A percentile compares a stretch with the other conserved stretches of the same genome.
Conservation (phyloP, 306 rosid species). For the Lagenaria siceraria region DNA sequence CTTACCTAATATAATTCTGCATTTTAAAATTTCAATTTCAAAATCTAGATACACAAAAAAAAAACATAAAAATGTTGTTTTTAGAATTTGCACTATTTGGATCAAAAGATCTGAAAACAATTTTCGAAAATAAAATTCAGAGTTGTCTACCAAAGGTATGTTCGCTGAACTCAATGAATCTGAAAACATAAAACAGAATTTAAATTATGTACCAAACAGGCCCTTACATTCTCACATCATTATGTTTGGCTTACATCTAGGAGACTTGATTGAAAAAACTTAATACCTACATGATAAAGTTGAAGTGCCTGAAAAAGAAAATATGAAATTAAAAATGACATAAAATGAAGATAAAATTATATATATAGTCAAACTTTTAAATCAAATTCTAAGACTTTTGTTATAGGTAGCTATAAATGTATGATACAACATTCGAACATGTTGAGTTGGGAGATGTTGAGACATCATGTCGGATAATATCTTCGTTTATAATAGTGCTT, state of each 20-base stretch:
- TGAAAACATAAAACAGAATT: no score
- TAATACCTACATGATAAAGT: neutral
- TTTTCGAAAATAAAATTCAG: no score
- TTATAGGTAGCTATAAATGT: neutral
- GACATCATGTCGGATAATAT: neutral
- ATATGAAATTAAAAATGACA: neutral
- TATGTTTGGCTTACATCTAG: neutral
- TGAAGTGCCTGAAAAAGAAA: neutral
- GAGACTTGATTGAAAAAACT: neutral
- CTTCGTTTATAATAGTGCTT: neutral
- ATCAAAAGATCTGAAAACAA: no score
- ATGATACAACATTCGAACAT: slow-evolving; percentile 8
- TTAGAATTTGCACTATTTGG: no score
- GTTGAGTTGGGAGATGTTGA: slow-evolving; percentile 18
- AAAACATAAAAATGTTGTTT: no score
- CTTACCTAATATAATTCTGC: no score
- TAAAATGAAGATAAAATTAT: neutral
- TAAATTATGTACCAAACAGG: no score
- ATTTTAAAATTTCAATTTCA: no score
- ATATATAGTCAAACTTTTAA: neutral
- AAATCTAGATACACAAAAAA: no score
- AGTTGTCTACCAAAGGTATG: no score
- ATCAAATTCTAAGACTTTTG: neutral
- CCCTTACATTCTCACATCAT: no score
- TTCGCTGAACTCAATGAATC: no score